phyloP scores from a whole-genome alignment of 1,284 basidiomycete species.

The Marasmius tenuissimus region DNA sequence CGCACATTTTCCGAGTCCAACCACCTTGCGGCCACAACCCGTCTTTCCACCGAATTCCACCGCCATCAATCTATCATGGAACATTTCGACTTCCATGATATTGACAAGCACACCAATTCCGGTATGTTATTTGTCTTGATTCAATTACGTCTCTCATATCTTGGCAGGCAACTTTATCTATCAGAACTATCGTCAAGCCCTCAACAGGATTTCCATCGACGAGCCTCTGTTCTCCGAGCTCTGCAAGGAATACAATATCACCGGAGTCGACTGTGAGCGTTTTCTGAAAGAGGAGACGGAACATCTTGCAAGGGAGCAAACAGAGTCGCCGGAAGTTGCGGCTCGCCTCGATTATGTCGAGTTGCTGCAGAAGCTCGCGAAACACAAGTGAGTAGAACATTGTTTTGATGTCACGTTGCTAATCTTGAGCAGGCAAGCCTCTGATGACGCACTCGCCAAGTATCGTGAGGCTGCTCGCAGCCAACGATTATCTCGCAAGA shows the following conservation, averaged over 20 bases:
- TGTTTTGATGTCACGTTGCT: not conserved
- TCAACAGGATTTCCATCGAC: conserved; percentile 17
- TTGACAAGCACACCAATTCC: conserved; percentile 20
- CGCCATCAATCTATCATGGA: conserved; percentile 23
- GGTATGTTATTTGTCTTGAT: not conserved
- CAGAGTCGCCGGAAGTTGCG: conserved; percentile 11
- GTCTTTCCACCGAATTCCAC: conserved; percentile 24
- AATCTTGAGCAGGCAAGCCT: not conserved
- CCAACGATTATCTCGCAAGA: too few relatives aligned
- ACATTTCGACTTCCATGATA: conserved; percentile 18
- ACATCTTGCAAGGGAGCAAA: conserved; percentile 16
- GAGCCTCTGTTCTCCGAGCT: not conserved
- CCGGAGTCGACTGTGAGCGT: conserved; percentile 17
- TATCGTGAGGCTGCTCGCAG: too few relatives aligned
- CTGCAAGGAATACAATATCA: not conserved
- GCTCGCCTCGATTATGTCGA: conserved; percentile 17
- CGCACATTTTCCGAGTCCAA: conserved; percentile 31
- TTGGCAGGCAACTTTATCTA: not conserved
- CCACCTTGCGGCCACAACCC: conserved; percentile 21
- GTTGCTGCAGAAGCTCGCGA: conserved; percentile 9
- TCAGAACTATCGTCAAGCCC: conserved; percentile 22
- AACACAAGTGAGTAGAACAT: conserved; percentile 12
- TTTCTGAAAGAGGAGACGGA: conserved; percentile 17
- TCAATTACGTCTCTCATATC: too few relatives aligned
- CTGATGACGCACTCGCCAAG: too few relatives aligned